These are phyloP conservation scores for Herpetomonas tarakana DNA, from an alignment of 208 protist genomes.

Conservation along the genomic window DNA sequence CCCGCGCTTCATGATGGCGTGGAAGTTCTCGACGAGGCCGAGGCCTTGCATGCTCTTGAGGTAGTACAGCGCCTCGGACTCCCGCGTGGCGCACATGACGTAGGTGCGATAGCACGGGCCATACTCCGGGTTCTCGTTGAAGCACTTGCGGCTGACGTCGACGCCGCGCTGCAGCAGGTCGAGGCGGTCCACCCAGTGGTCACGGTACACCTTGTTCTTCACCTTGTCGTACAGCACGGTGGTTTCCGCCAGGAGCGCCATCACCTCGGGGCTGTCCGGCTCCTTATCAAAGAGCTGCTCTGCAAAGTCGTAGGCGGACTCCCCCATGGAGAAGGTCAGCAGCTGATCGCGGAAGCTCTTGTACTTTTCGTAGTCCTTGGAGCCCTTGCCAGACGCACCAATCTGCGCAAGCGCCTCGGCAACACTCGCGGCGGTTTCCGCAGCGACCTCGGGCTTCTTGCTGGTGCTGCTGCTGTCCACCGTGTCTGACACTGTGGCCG, in stretches of 20 bases:
- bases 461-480: too few species aligned
- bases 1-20: conserved; percentile 72
- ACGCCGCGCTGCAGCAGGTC: conserved; percentile 83
- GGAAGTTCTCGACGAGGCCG: conserved; percentile 79
- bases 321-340: conserved; percentile 67
- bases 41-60: conserved; percentile 60
- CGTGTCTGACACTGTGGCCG: too few species aligned
- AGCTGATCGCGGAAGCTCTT: conserved; percentile 73
- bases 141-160: conserved; percentile 87
- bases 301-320: conserved; percentile 77
- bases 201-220: conserved; percentile 75
- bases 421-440: not conserved
- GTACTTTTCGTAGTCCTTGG: conserved; percentile 35
- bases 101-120: conserved; percentile 84
- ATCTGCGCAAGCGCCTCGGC: not conserved
- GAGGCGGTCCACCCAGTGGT: conserved; percentile 83
- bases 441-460: too few species aligned
- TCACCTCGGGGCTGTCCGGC: conserved; percentile 71
- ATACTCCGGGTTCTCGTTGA: conserved; percentile 80
- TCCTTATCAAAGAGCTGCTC: conserved; percentile 62
- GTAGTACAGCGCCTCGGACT: conserved; percentile 80
- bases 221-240: conserved; percentile 74
- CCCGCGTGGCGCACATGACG: conserved; percentile 68
- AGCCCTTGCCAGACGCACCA: not conserved
- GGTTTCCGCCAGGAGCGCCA: conserved; percentile 83